These are phyloP conservation scores for Ballota nigra DNA, from an alignment of 257 asterid species.

Conservation along the genomic window DNA sequence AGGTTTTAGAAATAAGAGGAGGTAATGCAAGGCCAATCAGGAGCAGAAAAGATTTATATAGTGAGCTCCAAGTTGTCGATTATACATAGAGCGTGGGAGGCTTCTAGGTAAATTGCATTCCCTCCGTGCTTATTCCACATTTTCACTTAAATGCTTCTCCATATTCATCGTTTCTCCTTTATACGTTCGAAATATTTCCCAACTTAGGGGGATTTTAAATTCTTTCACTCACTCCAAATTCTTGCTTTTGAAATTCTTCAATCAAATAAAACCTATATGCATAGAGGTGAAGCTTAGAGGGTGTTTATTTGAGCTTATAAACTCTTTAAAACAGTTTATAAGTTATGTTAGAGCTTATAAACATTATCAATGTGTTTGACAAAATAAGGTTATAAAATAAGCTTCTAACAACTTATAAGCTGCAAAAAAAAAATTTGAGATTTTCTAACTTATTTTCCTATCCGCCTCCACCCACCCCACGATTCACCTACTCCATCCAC, in stretches of 20 bases:
- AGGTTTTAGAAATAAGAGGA: conserved; percentile 86
- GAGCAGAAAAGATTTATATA: conserved; percentile 49
- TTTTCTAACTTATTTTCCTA: too few relatives aligned
- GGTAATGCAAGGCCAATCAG: conserved; percentile 69
- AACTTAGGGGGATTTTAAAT: not conserved
- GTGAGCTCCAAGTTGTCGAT: conserved; percentile 63
- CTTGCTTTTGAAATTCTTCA: not conserved
- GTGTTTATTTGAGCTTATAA: too few relatives aligned
- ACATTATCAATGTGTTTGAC: too few relatives aligned
- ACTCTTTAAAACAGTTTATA: too few relatives aligned
- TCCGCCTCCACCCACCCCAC: too few relatives aligned
- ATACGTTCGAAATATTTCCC: not conserved
- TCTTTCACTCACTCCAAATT: not conserved
- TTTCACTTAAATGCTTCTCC: conserved; percentile 14
- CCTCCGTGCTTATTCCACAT: not conserved
- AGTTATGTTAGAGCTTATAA: too few relatives aligned
- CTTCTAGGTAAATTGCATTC: conserved; percentile 12
- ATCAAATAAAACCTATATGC: too few relatives aligned
- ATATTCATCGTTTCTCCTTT: not conserved
- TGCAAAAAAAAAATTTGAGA: too few relatives aligned
- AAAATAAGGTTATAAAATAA: too few relatives aligned
- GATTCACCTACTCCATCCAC: too few relatives aligned
- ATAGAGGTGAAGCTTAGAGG: too few relatives aligned
- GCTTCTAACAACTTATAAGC: too few relatives aligned
- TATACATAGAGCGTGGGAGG: conserved; percentile 40